phyloP scores from a whole-genome alignment of 805 yeast genomes.

The Hanseniaspora occidentalis region DNA sequence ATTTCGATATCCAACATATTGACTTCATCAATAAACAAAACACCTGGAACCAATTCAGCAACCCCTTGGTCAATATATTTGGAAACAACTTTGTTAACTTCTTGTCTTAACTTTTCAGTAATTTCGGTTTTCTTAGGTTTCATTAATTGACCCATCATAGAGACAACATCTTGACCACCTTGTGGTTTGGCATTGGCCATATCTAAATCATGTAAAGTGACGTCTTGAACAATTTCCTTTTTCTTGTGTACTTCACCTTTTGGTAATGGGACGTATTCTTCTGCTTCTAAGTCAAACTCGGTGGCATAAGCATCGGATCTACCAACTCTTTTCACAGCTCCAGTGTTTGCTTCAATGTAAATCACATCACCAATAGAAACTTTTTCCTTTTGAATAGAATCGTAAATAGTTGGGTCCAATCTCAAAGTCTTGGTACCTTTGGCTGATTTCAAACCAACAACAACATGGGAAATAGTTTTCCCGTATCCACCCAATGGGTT shows the following conservation, averaged over 20 bases:
- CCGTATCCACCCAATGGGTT: constrained; percentile 97
- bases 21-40: constrained; percentile 92
- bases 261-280: constrained; percentile 96
- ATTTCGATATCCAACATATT: constrained; percentile 97
- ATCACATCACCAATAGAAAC: constrained; percentile 94
- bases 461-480: constrained; percentile 86
- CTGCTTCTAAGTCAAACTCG: constrained; percentile 96
- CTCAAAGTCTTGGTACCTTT: constrained; percentile 82
- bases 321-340: constrained; percentile 94
- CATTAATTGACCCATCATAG: constrained; percentile 93
- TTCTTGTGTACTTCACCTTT: constrained; percentile 98
- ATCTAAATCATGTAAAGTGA: constrained; percentile 90
- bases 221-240: constrained; percentile 96
- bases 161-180: constrained; percentile 93
- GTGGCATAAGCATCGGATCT: constrained; percentile 98
- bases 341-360: constrained; percentile 94
- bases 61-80: constrained; percentile 96
- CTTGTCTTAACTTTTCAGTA: constrained; percentile 87
- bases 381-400: constrained; percentile 87
- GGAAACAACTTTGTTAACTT: constrained; percentile 90
- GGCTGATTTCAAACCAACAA: constrained; percentile 86
- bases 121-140: constrained; percentile 95
- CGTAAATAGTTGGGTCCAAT: constrained; percentile 86
- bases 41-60: constrained; percentile 97
- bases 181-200: constrained; percentile 92